Conservation (phyloP, 106 monocot species). For the Dioscorea dumetorum region DNA sequence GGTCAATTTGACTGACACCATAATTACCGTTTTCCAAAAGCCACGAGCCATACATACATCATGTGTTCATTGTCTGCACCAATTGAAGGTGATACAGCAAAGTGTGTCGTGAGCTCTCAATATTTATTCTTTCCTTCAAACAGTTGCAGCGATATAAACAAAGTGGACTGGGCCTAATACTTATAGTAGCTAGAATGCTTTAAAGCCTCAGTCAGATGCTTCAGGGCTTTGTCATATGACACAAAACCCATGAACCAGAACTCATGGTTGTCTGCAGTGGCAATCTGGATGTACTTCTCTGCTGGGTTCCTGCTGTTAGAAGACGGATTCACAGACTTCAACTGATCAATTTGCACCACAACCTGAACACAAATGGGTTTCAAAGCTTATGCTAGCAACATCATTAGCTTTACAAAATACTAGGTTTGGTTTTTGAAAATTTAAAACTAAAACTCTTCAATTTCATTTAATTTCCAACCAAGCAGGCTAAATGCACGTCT, state of each 20-base stretch:
- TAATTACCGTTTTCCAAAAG: too few species aligned
- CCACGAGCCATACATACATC: too few species aligned
- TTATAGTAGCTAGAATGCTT: constrained; percentile 8
- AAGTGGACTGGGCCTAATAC: too few species aligned
- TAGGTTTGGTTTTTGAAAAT: background rate
- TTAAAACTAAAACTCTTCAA: background rate
- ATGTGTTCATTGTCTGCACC: too few species aligned
- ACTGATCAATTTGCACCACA: constrained; percentile 42
- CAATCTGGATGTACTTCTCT: constrained; percentile 80
- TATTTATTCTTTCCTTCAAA: background rate
- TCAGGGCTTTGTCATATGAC: constrained; percentile 88
- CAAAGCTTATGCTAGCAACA: background rate
- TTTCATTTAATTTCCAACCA: too few species aligned
- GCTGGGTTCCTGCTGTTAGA: constrained; percentile 39
- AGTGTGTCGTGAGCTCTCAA: too few species aligned
- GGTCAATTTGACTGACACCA: too few species aligned
- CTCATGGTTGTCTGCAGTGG: constrained; percentile 55
- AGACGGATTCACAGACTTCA: constrained; percentile 56
- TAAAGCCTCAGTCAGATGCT: constrained; percentile 49
- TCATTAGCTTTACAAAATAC: background rate
- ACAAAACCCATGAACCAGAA: constrained; percentile 99
- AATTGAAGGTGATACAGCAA: too few species aligned
- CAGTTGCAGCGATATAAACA: background rate
- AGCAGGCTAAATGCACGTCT: too few species aligned
- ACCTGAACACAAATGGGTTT: constrained; percentile 33